These are phyloP conservation scores for Magnolia changhungtana DNA, from an alignment of 164 flowering plant species.

Conservation along the genomic window DNA sequence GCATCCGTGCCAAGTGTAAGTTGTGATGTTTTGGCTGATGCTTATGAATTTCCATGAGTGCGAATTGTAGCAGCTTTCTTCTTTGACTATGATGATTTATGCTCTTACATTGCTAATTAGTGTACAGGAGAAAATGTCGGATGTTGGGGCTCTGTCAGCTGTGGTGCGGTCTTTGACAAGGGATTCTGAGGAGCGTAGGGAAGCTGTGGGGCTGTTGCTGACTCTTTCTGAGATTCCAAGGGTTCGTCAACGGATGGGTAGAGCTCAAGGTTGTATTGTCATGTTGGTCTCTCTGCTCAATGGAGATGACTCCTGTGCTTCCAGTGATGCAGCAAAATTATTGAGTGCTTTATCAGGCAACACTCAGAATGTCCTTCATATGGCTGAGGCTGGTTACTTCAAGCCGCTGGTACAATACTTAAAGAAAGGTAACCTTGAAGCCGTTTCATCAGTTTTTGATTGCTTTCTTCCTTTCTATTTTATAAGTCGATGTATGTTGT, in stretches of 20 bases:
- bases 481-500: not conserved
- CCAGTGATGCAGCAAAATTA: slow-evolving; percentile 51
- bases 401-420: slow-evolving; percentile 67
- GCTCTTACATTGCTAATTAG: slow-evolving; percentile 8
- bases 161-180: slow-evolving; percentile 68
- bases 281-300: slow-evolving; percentile 73
- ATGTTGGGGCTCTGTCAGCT: slow-evolving; percentile 34
- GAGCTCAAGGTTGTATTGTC: slow-evolving; percentile 77
- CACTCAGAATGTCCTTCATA: slow-evolving; percentile 80
- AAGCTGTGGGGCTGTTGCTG: slow-evolving; percentile 67
- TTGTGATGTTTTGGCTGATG: not conserved
- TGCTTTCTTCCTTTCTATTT: not conserved
- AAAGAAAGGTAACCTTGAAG: slow-evolving; percentile 47
- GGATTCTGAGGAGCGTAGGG: slow-evolving; percentile 66
- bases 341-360: slow-evolving; percentile 57
- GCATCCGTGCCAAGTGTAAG: not conserved
- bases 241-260: slow-evolving; percentile 60
- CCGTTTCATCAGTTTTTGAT: not conserved
- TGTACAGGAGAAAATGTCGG: slow-evolving; percentile 76
- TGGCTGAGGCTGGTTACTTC: slow-evolving; percentile 93
- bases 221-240: slow-evolving; percentile 43
- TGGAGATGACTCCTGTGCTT: slow-evolving; percentile 61
- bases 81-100: not conserved
- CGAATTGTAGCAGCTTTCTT: not conserved
- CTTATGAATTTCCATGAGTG: not conserved